Base-by-base conservation (phyloP, 148 eudicot genomes). In the Fagopyrum tataricum region DNA sequence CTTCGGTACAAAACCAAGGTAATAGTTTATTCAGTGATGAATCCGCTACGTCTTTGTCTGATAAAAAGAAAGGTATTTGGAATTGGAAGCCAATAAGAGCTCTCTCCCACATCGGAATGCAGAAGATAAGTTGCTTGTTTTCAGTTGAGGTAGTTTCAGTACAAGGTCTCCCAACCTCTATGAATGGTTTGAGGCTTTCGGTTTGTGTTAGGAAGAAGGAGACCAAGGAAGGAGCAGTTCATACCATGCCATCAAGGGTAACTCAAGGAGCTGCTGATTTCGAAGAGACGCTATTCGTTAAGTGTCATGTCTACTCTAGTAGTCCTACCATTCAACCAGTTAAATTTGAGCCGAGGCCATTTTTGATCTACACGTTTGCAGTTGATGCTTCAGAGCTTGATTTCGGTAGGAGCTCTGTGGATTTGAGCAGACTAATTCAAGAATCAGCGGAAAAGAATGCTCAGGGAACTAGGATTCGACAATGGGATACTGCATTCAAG, bases 21-120 rank as follows among this genome's bases (percentile, higher is more conserved):
- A 6, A 37, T 37, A 6, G 44, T 43, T 18, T 64, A 12, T 64
- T 64, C 43, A 5, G 20, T 39, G 84, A 77, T 15, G 85, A 78
- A 4, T 74, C 79, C n/a, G 21, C 78, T 0, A 3, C 81, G 20
- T 68, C 84, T 0, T 67, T 76, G 1, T 46, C 69, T 13, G 69
- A 64, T 37, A 87, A 82, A 10, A 93, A 93, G 81, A 90, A 87
- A 78, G 97, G 97, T 37, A 80, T 95, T 1, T 95, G 97, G 98
- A 90, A 84, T 47, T 95, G 98, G 98, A 91, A 95, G 80, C 98
- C 98, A 14, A 88, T 95, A 41, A 76, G 97, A 46, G 98, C 96
- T 6, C 84, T 95, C 5, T 69, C 96, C 5, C 98, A 88, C 73
- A 95, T 95, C 18, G 82, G 85, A 11, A 95, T 85, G 96, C 98